Base-by-base conservation (phyloP, 306 rosid genomes). In the Cyamopsis tetragonoloba region DNA sequence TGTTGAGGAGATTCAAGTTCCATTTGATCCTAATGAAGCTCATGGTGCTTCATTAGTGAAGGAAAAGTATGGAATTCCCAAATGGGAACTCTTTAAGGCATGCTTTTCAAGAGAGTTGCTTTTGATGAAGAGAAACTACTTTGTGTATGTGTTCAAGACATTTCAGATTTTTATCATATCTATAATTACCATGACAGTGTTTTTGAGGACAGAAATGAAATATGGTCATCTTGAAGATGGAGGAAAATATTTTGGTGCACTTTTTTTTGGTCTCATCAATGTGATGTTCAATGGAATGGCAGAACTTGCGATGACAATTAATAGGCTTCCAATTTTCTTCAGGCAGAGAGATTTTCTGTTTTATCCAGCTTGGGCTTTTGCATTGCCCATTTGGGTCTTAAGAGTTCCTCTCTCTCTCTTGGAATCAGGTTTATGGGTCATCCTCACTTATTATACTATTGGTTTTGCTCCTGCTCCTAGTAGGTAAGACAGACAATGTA, bases 391-490 rank as follows among this genome's bases (percentile, higher is more conserved):
- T 47, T 87, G 85, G 79, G 80, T 87, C 23, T 85, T 83, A 14
- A 54, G 88, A 43, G 30, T 85, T 71, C 88, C 95, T 34, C 66
- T 85, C 38, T 87, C 95, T 22, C 13, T 87, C 6, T 15, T 87
- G 82, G 95, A 87, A 43, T 82, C 95, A 19, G 86, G 75, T 39
- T 67, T 85, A 41, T 87, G 95, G 95, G 71, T 74, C 73, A 39
- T 54, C 62, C 85, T 83, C 24, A 87, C 90, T 17, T 87, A 87
- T 68, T 87, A 87, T 66, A 82, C 95, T 7, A 67, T 87, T 6
- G 95, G 95, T 24, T 87, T 85, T 73, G 90, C 95, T 42, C 95
- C 95, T 27, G 51, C 83, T 53, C 80, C 90, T 8, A 78, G 85
- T 69, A 87, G 95, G 95, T 81, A 72, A 8, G 69, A 22, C 19